Percentiles rank a stretch among this genome's conserved stretches.
These are phyloP conservation scores for Cladophialophora carrionii DNA, from an alignment of 2,329 filamentous ascomycete species.

Conservation along the genomic window DNA sequence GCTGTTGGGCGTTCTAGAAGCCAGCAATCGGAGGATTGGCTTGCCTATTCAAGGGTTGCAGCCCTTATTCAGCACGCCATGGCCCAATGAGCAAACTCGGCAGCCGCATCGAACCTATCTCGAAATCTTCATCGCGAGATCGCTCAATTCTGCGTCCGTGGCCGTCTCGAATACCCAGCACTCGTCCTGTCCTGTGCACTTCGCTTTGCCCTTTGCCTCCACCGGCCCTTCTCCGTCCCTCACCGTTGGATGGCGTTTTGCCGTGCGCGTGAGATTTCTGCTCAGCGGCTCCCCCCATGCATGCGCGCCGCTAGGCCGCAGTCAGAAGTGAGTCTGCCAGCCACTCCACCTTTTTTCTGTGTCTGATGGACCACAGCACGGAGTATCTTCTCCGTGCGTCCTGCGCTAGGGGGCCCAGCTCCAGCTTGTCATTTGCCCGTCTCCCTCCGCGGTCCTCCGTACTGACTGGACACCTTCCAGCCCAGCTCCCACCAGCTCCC, in stretches of 20 bases:
- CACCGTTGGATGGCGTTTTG: not conserved
- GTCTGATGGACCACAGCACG: not conserved
- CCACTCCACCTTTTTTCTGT: not conserved
- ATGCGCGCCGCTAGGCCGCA: not conserved
- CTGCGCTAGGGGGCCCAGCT: not conserved
- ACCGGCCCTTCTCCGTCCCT: constrained; percentile 4
- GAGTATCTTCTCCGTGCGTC: not conserved
- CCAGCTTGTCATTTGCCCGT: too few species aligned
- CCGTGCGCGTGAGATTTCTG: constrained; percentile 4
- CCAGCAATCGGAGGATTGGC: not conserved
- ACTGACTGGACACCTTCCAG: too few species aligned
- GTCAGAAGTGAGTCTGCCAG: not conserved
- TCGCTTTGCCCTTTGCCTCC: not conserved
- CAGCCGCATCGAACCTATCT: not conserved
- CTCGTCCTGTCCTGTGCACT: not conserved
- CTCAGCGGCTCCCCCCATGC: not conserved
- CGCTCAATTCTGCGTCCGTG: not conserved
- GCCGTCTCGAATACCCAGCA: not conserved
- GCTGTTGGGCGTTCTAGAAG: not conserved
- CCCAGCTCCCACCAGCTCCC: too few species aligned
- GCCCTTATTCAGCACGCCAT: not conserved
- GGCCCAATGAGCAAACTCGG: too few species aligned
- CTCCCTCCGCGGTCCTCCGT: too few species aligned
- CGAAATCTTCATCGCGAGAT: constrained; percentile 1
- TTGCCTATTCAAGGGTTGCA: not conserved